Evolutionary conservation across 73 alveolate genomes (phyloP).

Genomic region (Paramecium tetraurelia): DNA sequence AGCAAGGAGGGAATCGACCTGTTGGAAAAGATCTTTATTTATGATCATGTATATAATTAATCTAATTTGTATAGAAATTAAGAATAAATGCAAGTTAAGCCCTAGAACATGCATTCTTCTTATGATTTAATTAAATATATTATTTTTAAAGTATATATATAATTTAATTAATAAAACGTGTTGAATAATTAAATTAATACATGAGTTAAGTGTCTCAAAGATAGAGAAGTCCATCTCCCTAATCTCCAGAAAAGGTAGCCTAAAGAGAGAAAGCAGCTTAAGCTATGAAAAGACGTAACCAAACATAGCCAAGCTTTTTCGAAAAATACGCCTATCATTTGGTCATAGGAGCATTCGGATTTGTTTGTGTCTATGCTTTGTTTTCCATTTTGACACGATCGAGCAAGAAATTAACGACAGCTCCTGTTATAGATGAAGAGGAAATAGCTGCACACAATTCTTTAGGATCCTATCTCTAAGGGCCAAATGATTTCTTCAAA

Average conservation of each 20-base stretch:
- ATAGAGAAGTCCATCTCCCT: conserved; percentile 32
- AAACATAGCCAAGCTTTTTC: conserved; percentile 25
- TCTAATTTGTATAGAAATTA: neutral
- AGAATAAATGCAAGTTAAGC: conserved; percentile 15
- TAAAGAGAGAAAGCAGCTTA: conserved; percentile 1
- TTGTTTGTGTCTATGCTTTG: conserved; percentile 4
- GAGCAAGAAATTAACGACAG: neutral
- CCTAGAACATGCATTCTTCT: conserved; percentile 7
- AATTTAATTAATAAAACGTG: neutral
- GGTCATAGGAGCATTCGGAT: conserved; percentile 32
- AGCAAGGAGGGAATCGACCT: neutral
- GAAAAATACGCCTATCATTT: conserved; percentile 42
- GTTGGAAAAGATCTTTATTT: neutral
- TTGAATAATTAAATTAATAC: conserved; percentile 33
- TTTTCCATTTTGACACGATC: neutral
- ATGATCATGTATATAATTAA: neutral
- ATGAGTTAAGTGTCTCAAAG: conserved; percentile 41
- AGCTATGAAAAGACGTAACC: conserved; percentile 42
- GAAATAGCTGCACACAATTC: conserved; percentile 33
- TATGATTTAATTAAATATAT: neutral
- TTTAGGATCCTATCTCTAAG: conserved; percentile 51
- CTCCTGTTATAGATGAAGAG: conserved; percentile 32
- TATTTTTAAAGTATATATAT: neutral
- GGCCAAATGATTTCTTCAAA: conserved; percentile 70
- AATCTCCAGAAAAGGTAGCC: neutral